Conservation (phyloP, 202 grass and related monocot species). For the Setaria italica region DNA sequence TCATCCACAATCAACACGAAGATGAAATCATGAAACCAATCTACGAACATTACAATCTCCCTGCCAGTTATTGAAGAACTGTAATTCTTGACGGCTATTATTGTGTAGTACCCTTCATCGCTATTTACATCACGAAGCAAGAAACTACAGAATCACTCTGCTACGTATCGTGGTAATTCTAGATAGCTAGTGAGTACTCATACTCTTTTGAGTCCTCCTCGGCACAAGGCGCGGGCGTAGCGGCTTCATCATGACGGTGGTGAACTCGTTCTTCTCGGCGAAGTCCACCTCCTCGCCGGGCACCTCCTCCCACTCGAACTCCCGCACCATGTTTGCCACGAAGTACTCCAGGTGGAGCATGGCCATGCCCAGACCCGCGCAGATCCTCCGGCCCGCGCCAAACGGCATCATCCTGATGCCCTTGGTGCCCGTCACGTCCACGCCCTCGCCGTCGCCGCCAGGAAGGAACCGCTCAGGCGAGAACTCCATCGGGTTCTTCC, state of each 20-base stretch:
- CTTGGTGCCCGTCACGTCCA: constrained; percentile 38
- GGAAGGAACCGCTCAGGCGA: constrained; percentile 49
- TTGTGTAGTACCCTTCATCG: background rate
- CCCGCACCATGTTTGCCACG: constrained; percentile 54
- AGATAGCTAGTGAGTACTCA: background rate
- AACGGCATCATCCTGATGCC: constrained; percentile 71
- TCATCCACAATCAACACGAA: background rate
- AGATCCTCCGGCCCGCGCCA: constrained; percentile 56
- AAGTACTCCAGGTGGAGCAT: constrained; percentile 68
- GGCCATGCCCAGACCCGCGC: constrained; percentile 44
- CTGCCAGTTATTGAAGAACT: background rate
- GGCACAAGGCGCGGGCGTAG: constrained; percentile 45
- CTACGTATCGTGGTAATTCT: background rate
- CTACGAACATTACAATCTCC: background rate
- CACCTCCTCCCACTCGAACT: constrained; percentile 58
- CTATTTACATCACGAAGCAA: background rate
- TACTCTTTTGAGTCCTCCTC: constrained; percentile 8
- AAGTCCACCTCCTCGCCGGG: constrained; percentile 56
- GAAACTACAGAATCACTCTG: background rate
- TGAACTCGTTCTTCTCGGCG: constrained; percentile 58
- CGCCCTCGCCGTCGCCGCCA: constrained; percentile 11
- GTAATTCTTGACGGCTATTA: background rate
- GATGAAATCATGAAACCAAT: background rate
- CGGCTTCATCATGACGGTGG: constrained; percentile 59
- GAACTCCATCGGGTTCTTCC: constrained; percentile 53